Evolutionary conservation across 495 filamentous ascomycete species (phyloP).

Genomic region (Lophium mytilinum): DNA sequence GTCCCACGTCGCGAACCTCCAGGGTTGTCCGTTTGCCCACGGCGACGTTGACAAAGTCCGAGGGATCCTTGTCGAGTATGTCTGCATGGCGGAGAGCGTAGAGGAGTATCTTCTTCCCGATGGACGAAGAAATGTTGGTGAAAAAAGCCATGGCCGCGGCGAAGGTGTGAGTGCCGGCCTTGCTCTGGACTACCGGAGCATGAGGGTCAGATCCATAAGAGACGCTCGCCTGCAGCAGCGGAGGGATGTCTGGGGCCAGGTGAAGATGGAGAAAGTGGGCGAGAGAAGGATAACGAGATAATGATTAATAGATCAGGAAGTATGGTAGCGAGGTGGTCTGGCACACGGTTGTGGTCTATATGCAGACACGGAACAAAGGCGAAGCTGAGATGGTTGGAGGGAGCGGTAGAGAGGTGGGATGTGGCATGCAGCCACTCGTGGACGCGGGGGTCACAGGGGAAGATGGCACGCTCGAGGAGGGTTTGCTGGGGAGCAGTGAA

Average conservation of each 20-base stretch:
- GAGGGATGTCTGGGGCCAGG: background rate
- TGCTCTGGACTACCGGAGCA: conserved; percentile 2
- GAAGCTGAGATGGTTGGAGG: background rate
- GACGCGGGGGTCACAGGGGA: conserved; percentile 6
- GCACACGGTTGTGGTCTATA: background rate
- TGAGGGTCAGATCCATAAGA: background rate
- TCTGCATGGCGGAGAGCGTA: conserved; percentile 74
- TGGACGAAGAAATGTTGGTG: conserved; percentile 52
- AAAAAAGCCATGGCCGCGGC: conserved; percentile 45
- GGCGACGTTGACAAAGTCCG: conserved; percentile 53
- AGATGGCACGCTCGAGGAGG: background rate
- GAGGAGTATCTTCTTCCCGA: conserved; percentile 66
- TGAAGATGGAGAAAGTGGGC: background rate
- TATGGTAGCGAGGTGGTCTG: background rate
- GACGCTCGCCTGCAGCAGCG: background rate
- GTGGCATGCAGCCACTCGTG: conserved; percentile 15
- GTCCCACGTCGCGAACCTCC: conserved; percentile 71
- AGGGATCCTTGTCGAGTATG: conserved; percentile 68
- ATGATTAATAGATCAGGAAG: background rate
- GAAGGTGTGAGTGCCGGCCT: background rate
- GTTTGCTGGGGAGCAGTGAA: background rate
- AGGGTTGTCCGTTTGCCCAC: conserved; percentile 68
- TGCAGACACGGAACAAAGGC: background rate
- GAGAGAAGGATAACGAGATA: background rate
- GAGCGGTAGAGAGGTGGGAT: background rate